These are phyloP conservation scores for Clausena lansium DNA, from an alignment of 345 rosid genomes.

Conservation along the genomic window DNA sequence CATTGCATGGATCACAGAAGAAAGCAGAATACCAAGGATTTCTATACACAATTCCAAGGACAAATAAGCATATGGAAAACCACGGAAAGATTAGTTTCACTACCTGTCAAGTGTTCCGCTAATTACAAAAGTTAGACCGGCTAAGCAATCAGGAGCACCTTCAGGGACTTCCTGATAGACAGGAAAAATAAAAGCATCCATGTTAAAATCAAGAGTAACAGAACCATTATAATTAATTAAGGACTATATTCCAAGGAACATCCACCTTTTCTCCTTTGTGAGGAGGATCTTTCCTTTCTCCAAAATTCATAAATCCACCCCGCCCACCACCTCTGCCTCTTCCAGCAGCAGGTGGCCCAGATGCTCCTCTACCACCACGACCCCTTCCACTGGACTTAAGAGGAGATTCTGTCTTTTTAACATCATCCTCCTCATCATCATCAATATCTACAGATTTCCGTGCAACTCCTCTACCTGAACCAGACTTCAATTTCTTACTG, in stretches of 20 bases:
- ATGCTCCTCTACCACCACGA: conserved; percentile 75
- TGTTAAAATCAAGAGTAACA: conserved; percentile 12
- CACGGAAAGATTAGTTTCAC: conserved; percentile 12
- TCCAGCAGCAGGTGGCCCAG: conserved; percentile 61
- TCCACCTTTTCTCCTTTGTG: conserved; percentile 98
- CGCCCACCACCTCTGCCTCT: conserved; percentile 93
- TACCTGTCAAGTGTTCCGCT: conserved; percentile 99
- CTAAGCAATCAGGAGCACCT: conserved; percentile 86
- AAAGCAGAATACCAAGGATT: not conserved
- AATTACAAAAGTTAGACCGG: conserved; percentile 85
- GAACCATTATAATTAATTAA: not conserved
- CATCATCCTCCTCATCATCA: conserved; percentile 61
- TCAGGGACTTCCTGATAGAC: conserved; percentile 93
- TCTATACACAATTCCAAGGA: conserved; percentile 5
- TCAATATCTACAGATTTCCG: conserved; percentile 45
- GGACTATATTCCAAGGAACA: not conserved
- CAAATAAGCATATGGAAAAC: not conserved
- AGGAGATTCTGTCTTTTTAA: conserved; percentile 52
- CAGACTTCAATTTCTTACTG: conserved; percentile 78
- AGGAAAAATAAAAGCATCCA: conserved; percentile 19
- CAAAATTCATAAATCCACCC: conserved; percentile 91
- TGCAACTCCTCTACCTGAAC: conserved; percentile 64
- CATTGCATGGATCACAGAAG: not conserved
- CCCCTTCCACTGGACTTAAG: conserved; percentile 73
- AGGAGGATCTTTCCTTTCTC: conserved; percentile 97